These are phyloP conservation scores for Gryganskiella cystojenkinii DNA, from an alignment of 192 early-diverging fungal genomes.

Conservation along the genomic window DNA sequence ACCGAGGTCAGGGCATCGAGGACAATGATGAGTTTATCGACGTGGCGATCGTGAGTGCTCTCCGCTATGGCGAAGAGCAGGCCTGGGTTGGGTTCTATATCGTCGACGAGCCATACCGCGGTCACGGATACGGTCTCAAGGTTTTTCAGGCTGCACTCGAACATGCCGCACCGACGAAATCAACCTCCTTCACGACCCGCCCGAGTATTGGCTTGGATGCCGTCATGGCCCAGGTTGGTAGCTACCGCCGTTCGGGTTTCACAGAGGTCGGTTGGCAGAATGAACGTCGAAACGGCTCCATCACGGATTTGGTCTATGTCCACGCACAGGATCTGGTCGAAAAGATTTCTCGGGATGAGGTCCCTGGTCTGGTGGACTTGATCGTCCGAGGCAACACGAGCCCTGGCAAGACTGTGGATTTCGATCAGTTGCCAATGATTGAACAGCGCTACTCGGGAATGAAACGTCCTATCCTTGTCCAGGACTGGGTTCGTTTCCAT, in stretches of 20 bases:
- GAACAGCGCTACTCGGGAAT: slow-evolving; percentile 24
- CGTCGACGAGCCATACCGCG: slow-evolving; percentile 16
- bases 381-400: neutral
- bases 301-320: neutral
- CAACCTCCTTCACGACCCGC: neutral
- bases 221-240: neutral
- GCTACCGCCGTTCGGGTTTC: slow-evolving; percentile 7
- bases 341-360: neutral
- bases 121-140: slow-evolving; percentile 18
- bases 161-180: neutral
- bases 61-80: slow-evolving; percentile 12
- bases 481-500: slow-evolving; percentile 34
- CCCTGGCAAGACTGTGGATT: slow-evolving; percentile 14
- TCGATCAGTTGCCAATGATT: slow-evolving; percentile 11
- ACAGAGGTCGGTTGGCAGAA: neutral
- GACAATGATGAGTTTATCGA: neutral
- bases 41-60: slow-evolving; percentile 5
- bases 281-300: neutral
- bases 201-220: slow-evolving; percentile 6
- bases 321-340: neutral
- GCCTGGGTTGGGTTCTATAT: slow-evolving; percentile 37
- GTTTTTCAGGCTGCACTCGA: neutral
- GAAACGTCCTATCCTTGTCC: slow-evolving; percentile 24
- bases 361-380: slow-evolving; percentile 19
- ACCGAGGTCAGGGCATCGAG: neutral